Base-by-base conservation (phyloP, 2,329 filamentous ascomycete genomes). In the Botrytis deweyae region DNA sequence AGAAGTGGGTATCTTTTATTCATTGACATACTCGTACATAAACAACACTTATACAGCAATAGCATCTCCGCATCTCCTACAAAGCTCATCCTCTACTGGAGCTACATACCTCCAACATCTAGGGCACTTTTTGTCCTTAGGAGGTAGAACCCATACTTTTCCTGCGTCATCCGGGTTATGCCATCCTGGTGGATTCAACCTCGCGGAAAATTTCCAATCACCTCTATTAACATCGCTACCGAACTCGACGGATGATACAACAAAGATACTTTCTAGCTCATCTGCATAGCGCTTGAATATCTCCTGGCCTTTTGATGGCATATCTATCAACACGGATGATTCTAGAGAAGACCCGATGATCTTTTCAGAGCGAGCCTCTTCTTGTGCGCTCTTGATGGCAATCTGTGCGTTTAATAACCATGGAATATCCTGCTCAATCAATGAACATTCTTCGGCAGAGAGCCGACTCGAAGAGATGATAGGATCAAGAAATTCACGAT, bases 51-150 rank as follows among this genome's bases (percentile, higher is more conserved):
- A 58, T 18, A 69, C 52, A 42, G 52, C 6, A 58, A 49, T 69
- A 33, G 29, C 55, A 46, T 89, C 87, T 44, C 91, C 89, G 81
- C 95, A 98, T 80, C 94, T 86, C 67, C 82, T 83, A 82, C 95
- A 98, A 29, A 97, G 83, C 58, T 84, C 82, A 29, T 92, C 89
- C 77, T 91, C 87, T 66, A 83, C 83, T n/a, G 87, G 85, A n/a
- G 92, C 90, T 38, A 92, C 87, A 82, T 93, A 97, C 75, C 92
- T 89, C 96, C 96, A 99, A 83, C 96, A 99, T 69, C 96, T 87
- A 0, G 89, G 87, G 81, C 96, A 99, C 82, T 98, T 99, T 65
- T 86, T 83, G 20, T 84, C 82, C 22, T 81, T 81, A 0, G 90
- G 86, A 16, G 86, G 83, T 66, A 82, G 61, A 8, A 84, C 75